phyloP scores from a whole-genome alignment of 1,139 yeast species.

The Sugiyamaella pinicola region DNA sequence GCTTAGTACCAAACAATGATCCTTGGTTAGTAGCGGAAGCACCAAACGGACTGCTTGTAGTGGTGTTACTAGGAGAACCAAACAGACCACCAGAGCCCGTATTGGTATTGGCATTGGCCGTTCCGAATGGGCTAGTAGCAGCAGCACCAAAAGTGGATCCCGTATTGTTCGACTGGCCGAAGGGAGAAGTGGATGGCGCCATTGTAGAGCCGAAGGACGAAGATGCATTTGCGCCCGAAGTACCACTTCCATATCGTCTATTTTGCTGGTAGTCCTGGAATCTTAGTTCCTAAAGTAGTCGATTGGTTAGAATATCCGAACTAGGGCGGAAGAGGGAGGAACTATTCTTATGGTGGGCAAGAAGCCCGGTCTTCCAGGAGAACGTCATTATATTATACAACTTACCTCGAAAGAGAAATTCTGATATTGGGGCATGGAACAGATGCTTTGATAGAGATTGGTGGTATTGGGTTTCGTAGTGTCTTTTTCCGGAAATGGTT shows the following conservation, averaged over 20 bases:
- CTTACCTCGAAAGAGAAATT: slow-evolving; percentile 57
- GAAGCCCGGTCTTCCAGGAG: neutral
- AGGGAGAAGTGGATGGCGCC: slow-evolving; percentile 31
- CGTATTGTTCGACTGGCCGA: slow-evolving; percentile 39
- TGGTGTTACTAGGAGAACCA: slow-evolving; percentile 26
- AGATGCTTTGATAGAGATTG: slow-evolving; percentile 69
- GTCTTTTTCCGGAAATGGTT: slow-evolving; percentile 82
- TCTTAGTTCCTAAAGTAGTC: slow-evolving; percentile 86
- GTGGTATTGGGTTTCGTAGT: slow-evolving; percentile 51
- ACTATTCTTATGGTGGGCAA: too few species aligned
- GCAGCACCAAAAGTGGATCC: slow-evolving; percentile 26
- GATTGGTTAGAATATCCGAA: neutral
- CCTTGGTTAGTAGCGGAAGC: slow-evolving; percentile 15
- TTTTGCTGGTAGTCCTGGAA: slow-evolving; percentile 82
- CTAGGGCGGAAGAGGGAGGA: neutral
- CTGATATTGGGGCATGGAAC: slow-evolving; percentile 88
- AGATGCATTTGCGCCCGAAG: slow-evolving; percentile 28
- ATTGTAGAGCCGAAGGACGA: slow-evolving; percentile 32
- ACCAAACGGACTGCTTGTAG: slow-evolving; percentile 36
- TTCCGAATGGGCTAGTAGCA: slow-evolving; percentile 31
- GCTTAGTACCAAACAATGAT: slow-evolving; percentile 21
- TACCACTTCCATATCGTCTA: slow-evolving; percentile 58
- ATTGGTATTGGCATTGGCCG: slow-evolving; percentile 32
- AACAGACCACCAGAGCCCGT: slow-evolving; percentile 33
- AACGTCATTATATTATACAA: too few species aligned